Evolutionary conservation across 2,329 filamentous ascomycete genomes (phyloP).

Genomic region (Phialophora chinensis): DNA sequence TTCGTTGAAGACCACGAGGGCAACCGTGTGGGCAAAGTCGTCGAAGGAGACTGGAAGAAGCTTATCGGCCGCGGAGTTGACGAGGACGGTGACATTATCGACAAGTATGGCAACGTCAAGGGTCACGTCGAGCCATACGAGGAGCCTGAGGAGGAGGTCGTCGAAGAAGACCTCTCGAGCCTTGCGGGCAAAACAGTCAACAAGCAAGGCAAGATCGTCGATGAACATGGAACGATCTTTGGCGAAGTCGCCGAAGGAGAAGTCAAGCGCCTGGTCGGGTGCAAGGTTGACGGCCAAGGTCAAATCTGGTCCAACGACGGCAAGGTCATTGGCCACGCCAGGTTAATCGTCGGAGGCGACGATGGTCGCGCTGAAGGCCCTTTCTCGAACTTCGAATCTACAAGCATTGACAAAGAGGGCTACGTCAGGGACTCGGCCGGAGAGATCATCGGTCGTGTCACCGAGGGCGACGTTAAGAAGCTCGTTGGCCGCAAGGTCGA

Average conservation of each 20-base stretch:
- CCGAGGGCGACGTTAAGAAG: slow-evolving; percentile 68
- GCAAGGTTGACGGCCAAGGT: slow-evolving; percentile 67
- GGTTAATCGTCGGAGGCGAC: slow-evolving; percentile 61
- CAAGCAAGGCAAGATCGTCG: slow-evolving; percentile 67
- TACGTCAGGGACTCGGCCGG: slow-evolving; percentile 59
- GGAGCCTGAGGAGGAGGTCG: slow-evolving; percentile 53
- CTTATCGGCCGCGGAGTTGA: slow-evolving; percentile 77
- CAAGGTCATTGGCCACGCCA: slow-evolving; percentile 64
- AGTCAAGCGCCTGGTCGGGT: slow-evolving; percentile 61
- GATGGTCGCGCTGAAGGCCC: slow-evolving; percentile 50
- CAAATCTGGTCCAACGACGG: slow-evolving; percentile 69
- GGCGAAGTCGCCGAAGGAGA: slow-evolving; percentile 65
- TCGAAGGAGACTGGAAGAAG: slow-evolving; percentile 72
- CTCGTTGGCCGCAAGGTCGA: slow-evolving; percentile 71
- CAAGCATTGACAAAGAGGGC: slow-evolving; percentile 64
- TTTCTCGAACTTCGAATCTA: slow-evolving; percentile 65
- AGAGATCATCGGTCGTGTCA: slow-evolving; percentile 64
- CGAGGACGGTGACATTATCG: slow-evolving; percentile 80
- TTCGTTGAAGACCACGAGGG: slow-evolving; percentile 77
- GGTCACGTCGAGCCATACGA: slow-evolving; percentile 64
- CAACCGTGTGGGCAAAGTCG: slow-evolving; percentile 73
- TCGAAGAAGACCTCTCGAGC: slow-evolving; percentile 62
- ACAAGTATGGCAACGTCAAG: slow-evolving; percentile 72
- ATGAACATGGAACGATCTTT: slow-evolving; percentile 63
- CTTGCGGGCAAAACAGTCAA: slow-evolving; percentile 68